phyloP scores from a whole-genome alignment of 257 asterid genomes.

The Handroanthus guayacan region DNA sequence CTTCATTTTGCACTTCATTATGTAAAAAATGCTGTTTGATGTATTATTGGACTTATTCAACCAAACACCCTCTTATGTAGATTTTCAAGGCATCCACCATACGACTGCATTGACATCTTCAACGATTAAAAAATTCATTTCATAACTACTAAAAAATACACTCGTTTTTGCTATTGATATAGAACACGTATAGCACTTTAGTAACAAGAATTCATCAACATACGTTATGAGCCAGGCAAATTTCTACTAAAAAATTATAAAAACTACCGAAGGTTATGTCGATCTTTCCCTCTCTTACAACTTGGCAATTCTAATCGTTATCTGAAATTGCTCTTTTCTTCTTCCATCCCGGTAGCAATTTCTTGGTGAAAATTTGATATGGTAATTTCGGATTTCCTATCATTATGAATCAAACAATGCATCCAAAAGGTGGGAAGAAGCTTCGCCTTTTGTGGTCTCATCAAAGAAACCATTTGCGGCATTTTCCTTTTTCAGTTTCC shows the following conservation, averaged over 20 bases:
- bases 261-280: too few species aligned
- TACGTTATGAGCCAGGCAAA: background rate
- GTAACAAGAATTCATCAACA: background rate
- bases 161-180: background rate
- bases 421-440: constrained; percentile 73
- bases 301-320: too few species aligned
- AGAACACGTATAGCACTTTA: background rate
- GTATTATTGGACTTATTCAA: background rate
- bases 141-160: background rate
- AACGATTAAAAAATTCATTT: constrained; percentile 8
- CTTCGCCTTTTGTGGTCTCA: constrained; percentile 56
- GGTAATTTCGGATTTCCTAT: constrained; percentile 6
- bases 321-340: background rate
- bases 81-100: too few species aligned
- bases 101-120: constrained; percentile 28
- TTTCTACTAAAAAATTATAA: background rate
- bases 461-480: constrained; percentile 65
- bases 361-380: constrained; percentile 12
- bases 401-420: constrained; percentile 64
- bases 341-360: background rate
- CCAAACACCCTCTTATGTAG: too few species aligned
- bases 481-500: constrained; percentile 72
- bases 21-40: too few species aligned
- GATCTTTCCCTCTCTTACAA: too few species aligned
- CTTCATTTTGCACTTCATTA: too few species aligned